These are phyloP conservation scores for Lolium rigidum DNA, from an alignment of 176 grass and related monocot species.

Conservation along the genomic window DNA sequence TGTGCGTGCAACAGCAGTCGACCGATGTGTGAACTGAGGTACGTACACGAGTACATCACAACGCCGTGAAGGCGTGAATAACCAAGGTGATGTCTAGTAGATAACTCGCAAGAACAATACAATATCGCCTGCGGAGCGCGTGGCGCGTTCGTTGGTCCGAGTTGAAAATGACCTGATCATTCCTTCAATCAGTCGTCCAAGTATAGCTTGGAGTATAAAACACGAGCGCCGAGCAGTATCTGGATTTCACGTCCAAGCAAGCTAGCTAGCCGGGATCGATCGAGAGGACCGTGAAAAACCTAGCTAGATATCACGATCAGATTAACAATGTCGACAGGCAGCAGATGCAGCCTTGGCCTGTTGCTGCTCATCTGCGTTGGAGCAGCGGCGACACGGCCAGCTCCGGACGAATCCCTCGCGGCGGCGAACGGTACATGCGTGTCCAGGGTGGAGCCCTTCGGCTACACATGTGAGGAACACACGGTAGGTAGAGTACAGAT, in stretches of 20 bases:
- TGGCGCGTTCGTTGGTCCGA: background rate
- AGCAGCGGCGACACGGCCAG: slow-evolving; percentile 9
- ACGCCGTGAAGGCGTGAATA: slow-evolving; percentile 13
- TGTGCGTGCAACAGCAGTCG: slow-evolving; percentile 10
- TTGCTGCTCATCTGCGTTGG: slow-evolving; percentile 27
- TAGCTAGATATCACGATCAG: background rate
- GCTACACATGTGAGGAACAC: slow-evolving; percentile 56
- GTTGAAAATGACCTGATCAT: slow-evolving; percentile 24
- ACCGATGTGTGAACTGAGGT: background rate
- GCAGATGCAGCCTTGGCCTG: background rate
- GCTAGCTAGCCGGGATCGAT: background rate
- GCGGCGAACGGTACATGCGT: slow-evolving; percentile 44
- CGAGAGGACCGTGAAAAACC: background rate
- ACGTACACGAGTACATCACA: background rate
- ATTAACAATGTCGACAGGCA: background rate
- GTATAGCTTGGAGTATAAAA: slow-evolving; percentile 30
- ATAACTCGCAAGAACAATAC: background rate
- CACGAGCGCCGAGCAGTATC: background rate
- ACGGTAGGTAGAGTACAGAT: slow-evolving; percentile 2
- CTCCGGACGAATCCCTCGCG: background rate
- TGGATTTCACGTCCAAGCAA: background rate
- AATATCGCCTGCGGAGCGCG: background rate
- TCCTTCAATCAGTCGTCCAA: background rate
- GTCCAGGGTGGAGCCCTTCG: slow-evolving; percentile 48
- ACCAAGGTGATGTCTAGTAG: slow-evolving; percentile 13